Conservation (phyloP, 169 alveolate genomes). For the Plasmodium billcollinsi region DNA sequence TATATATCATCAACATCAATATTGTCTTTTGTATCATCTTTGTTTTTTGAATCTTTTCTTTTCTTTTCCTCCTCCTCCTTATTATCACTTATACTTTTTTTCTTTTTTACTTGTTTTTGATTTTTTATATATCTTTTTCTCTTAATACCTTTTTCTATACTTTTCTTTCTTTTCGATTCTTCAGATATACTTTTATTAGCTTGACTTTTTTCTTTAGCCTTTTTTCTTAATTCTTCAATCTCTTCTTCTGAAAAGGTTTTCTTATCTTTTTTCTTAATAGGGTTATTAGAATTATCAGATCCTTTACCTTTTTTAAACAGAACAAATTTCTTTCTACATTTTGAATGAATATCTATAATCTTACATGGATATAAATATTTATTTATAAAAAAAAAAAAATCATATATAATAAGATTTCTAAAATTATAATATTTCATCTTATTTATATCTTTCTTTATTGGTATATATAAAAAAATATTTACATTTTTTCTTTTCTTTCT, state of each 20-base stretch:
- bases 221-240: conserved; percentile 54
- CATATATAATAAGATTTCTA: neutral
- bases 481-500: neutral
- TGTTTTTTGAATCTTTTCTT: neutral
- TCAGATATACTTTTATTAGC: conserved; percentile 25
- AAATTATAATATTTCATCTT: no score
- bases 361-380: neutral
- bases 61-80: neutral
- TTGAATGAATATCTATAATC: no score
- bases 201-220: conserved; percentile 65
- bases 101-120: neutral
- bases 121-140: no score
- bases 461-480: no score
- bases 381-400: neutral
- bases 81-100: neutral
- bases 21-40: neutral
- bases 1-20: neutral
- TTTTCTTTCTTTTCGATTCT: conserved; percentile 13
- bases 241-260: conserved; percentile 66
- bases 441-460: no score
- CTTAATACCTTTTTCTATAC: conserved; percentile 11
- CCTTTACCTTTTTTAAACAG: conserved; percentile 55
- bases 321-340: conserved; percentile 1
- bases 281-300: conserved; percentile 7
- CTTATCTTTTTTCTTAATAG: conserved; percentile 39